phyloP scores from a whole-genome alignment of 2,329 filamentous ascomycete genomes.

The Dryadomyces quercivorus region DNA sequence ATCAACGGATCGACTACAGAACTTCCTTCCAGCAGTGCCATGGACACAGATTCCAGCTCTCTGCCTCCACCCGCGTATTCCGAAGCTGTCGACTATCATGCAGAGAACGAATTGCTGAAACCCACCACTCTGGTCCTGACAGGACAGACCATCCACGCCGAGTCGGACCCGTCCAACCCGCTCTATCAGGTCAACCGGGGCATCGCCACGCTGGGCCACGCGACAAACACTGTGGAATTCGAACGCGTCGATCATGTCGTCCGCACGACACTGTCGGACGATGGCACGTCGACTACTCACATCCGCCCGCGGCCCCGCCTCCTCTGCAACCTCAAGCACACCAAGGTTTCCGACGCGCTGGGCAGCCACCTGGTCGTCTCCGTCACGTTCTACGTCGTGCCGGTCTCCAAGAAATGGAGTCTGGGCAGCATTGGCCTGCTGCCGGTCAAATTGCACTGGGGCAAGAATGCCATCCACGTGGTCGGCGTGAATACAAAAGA shows the following conservation, averaged over 20 bases:
- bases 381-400: neutral
- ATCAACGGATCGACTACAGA: too few species aligned
- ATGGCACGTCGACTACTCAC: neutral
- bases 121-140: neutral
- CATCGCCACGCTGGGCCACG: neutral
- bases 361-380: too few species aligned
- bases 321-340: neutral
- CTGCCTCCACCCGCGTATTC: neutral
- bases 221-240: neutral
- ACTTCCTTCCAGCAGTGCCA: neutral
- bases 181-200: conserved; percentile 3
- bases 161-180: neutral
- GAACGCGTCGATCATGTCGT: conserved; percentile 1
- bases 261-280: neutral
- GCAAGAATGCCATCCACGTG: neutral
- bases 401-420: neutral
- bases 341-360: too few species aligned
- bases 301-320: neutral
- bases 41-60: neutral
- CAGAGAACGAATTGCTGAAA: neutral
- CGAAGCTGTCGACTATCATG: too few species aligned
- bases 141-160: neutral
- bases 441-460: neutral
- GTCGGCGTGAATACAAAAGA: neutral
- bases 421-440: neutral